A percentile compares a stretch with the other conserved stretches of the same genome.
Evolutionary conservation across 192 early-diverging fungal genomes (phyloP).

Genomic region (Coemansia sp.): DNA sequence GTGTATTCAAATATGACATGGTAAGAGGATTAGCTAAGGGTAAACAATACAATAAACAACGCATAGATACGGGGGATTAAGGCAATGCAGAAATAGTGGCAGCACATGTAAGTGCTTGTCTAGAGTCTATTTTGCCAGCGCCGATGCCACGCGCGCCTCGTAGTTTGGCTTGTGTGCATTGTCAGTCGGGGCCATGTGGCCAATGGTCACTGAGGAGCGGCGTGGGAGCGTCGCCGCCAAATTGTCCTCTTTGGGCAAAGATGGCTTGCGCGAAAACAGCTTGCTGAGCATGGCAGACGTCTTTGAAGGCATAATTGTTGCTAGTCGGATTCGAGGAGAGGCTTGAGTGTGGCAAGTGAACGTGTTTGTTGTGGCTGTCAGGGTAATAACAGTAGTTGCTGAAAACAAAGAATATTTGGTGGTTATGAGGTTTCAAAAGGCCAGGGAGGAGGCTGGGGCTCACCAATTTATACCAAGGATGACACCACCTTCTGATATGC

Average conservation of each 20-base stretch:
- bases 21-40: neutral
- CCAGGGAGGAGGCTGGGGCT: neutral
- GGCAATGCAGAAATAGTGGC: constrained; percentile 2
- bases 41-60: neutral
- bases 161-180: constrained; percentile 13
- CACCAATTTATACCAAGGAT: neutral
- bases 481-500: neutral
- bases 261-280: neutral
- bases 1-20: neutral
- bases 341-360: neutral
- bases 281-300: neutral
- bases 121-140: constrained; percentile 11
- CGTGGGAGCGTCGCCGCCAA: neutral
- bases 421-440: neutral
- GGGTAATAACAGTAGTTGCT: neutral
- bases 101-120: neutral
- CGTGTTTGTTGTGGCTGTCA: neutral
- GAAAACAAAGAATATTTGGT: neutral
- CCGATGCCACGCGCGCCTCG: constrained; percentile 15
- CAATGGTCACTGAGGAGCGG: constrained; percentile 17
- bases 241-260: neutral
- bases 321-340: neutral
- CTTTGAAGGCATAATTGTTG: neutral
- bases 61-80: neutral
- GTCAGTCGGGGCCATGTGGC: neutral